These are phyloP conservation scores for Solanum acaule DNA, from an alignment of 257 asterid species.

Conservation along the genomic window DNA sequence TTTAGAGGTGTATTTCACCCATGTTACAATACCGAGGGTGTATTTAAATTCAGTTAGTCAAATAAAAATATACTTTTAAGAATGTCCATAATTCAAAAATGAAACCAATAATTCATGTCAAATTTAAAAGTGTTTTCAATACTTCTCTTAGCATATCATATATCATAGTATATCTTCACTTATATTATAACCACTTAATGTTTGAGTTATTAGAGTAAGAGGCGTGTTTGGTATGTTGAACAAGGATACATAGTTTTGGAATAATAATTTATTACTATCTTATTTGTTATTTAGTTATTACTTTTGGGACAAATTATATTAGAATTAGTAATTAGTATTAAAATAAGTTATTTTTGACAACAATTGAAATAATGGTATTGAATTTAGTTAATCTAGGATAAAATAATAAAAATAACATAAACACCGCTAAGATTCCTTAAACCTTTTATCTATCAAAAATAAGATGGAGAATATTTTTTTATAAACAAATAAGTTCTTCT, in stretches of 20 bases:
- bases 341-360: background rate
- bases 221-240: background rate
- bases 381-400: background rate
- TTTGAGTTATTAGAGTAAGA: background rate
- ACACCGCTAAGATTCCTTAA: background rate
- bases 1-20: background rate
- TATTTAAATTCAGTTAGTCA: no score
- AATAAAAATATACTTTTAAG: no score
- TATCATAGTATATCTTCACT: background rate
- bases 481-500: background rate
- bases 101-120: no score
- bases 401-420: background rate
- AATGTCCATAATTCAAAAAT: accelerated
- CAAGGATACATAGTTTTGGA: background rate
- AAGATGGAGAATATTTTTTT: background rate
- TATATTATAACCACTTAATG: background rate
- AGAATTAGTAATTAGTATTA: background rate
- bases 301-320: background rate
- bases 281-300: background rate
- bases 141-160: background rate
- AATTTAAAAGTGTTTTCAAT: no score
- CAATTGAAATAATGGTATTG: background rate
- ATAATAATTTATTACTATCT: background rate
- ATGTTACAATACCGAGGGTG: no score
- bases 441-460: background rate